Evolutionary conservation across 495 filamentous ascomycete genomes (phyloP).

Genomic region (Trichoderma reesei): DNA sequence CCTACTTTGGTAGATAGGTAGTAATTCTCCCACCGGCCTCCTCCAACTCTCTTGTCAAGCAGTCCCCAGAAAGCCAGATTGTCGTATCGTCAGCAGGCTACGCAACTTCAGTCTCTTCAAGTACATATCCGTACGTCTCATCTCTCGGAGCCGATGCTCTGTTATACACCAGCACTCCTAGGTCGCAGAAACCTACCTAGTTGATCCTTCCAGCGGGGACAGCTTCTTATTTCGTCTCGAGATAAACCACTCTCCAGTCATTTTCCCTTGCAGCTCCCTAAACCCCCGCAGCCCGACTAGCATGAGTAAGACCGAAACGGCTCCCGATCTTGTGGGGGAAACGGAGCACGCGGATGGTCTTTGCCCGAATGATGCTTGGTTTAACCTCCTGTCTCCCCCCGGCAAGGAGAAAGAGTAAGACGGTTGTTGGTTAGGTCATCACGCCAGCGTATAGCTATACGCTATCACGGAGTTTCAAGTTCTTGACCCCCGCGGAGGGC

Average conservation of each 20-base stretch:
- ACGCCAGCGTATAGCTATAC: background rate
- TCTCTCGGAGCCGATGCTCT: no score
- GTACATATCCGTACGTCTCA: no score
- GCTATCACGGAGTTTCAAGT: background rate
- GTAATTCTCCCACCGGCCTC: no score
- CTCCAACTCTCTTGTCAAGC: no score
- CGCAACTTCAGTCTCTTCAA: no score
- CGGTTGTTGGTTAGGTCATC: background rate
- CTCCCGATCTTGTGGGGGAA: constrained; percentile 4
- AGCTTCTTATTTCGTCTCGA: background rate
- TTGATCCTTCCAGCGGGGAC: background rate
- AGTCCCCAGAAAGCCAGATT: no score
- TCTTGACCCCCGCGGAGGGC: background rate
- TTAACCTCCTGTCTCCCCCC: background rate
- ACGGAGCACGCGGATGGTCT: background rate
- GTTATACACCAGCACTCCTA: no score
- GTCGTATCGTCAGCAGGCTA: no score
- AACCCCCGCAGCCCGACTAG: background rate
- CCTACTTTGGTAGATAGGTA: no score
- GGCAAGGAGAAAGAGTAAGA: background rate
- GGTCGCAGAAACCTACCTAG: background rate
- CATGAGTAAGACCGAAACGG: background rate
- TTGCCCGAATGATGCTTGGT: background rate
- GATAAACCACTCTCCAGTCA: background rate
- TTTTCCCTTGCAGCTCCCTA: background rate